A percentile compares a stretch with the other conserved stretches of the same genome.
Conservation (phyloP, 2,329 filamentous ascomycete genomes). For the Curvularia hawaiiensis region DNA sequence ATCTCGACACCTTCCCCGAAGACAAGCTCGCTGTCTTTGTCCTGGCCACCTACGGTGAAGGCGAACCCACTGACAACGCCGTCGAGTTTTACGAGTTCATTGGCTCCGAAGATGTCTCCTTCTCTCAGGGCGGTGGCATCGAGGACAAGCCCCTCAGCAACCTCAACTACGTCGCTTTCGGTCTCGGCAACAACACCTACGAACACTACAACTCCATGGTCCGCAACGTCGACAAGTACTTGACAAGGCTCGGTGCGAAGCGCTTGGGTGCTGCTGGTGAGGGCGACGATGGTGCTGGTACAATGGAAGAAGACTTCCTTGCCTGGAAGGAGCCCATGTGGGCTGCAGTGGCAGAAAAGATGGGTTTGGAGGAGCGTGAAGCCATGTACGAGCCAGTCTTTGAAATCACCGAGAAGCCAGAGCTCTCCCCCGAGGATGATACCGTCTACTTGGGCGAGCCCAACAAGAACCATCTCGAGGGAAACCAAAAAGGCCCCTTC, state of each 20-base stretch:
- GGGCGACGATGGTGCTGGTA: slow-evolving; percentile 96
- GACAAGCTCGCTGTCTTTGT: slow-evolving; percentile 96
- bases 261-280: slow-evolving; percentile 89
- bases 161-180: slow-evolving; percentile 93
- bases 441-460: slow-evolving; percentile 95
- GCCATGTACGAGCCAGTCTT: slow-evolving; percentile 95
- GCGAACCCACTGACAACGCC: slow-evolving; percentile 97
- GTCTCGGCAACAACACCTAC: slow-evolving; percentile 98
- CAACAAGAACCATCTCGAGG: slow-evolving; percentile 93
- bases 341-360: slow-evolving; percentile 78
- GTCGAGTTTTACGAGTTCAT: slow-evolving; percentile 99
- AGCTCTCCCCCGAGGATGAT: slow-evolving; percentile 73
- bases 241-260: slow-evolving; percentile 81
- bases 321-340: slow-evolving; percentile 99
- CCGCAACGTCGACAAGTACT: slow-evolving; percentile 80
- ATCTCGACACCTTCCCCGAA: slow-evolving; percentile 82
- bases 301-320: slow-evolving; percentile 99
- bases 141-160: slow-evolving; percentile 77
- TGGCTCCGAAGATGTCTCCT: slow-evolving; percentile 77
- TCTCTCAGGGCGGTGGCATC: slow-evolving; percentile 68
- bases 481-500: slow-evolving; percentile 82
- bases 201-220: slow-evolving; percentile 99
- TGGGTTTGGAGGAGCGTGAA: slow-evolving; percentile 93
- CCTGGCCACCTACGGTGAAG: slow-evolving; percentile 95
- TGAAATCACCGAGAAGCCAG: slow-evolving; percentile 75